Evolutionary conservation across 768 basidiomycete species (phyloP).

Genomic region (Tephrocybe rancida): DNA sequence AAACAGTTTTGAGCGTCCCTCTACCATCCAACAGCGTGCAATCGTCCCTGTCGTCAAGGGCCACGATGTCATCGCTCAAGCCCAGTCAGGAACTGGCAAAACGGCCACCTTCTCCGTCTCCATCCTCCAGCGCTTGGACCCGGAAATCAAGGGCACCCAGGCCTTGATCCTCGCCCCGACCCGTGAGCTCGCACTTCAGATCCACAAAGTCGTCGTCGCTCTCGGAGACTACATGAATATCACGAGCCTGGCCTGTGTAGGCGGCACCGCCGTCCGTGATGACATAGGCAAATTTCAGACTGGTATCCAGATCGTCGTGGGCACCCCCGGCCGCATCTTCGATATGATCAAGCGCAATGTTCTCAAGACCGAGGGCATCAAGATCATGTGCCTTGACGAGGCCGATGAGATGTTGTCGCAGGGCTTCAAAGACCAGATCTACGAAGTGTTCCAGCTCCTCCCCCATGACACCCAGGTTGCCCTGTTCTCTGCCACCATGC

Average conservation of each 20-base stretch:
- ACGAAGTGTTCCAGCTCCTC: slow-evolving; percentile 97
- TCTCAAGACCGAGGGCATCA: slow-evolving; percentile 85
- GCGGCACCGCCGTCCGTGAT: slow-evolving; percentile 97
- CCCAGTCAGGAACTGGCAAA: slow-evolving; percentile 99
- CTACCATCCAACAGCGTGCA: slow-evolving; percentile 98
- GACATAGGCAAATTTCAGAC: slow-evolving; percentile 97
- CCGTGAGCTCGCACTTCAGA: slow-evolving; percentile 98
- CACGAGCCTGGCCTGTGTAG: slow-evolving; percentile 96
- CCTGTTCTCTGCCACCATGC: slow-evolving; percentile 96
- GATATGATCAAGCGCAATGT: slow-evolving; percentile 99
- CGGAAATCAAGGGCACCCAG: slow-evolving; percentile 80
- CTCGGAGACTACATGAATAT: slow-evolving; percentile 97
- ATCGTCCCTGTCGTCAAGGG: slow-evolving; percentile 98
- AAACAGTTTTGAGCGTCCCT: slow-evolving; percentile 94
- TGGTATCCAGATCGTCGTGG: slow-evolving; percentile 89
- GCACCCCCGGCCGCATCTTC: slow-evolving; percentile 95
- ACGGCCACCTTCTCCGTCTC: slow-evolving; percentile 99
- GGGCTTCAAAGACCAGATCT: slow-evolving; percentile 99
- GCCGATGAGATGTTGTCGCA: slow-evolving; percentile 99
- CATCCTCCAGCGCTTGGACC: slow-evolving; percentile 69
- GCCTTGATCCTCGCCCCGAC: slow-evolving; percentile 99
- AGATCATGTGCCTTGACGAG: slow-evolving; percentile 97
- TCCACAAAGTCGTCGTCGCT: slow-evolving; percentile 97
- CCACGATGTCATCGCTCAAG: slow-evolving; percentile 98
- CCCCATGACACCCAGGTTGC: slow-evolving; percentile 97